Conservation (phyloP, 495 filamentous ascomycete species). For the Aspergillus cristatus region DNA sequence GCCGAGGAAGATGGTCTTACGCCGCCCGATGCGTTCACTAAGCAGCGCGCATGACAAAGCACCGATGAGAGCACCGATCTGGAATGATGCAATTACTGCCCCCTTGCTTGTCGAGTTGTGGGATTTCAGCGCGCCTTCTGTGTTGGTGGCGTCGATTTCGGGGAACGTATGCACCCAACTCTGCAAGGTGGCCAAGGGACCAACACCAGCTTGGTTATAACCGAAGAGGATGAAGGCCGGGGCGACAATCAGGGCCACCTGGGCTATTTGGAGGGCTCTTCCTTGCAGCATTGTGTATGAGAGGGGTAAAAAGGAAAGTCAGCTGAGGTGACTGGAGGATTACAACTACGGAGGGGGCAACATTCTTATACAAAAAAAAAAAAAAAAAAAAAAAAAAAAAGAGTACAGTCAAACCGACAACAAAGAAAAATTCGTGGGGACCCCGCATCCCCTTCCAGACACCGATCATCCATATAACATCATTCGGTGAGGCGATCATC, state of each 20-base stretch:
- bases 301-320: not conserved
- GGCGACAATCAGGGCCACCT: conserved; percentile 26
- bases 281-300: conserved; percentile 5
- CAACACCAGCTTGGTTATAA: conserved; percentile 25
- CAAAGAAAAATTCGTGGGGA: conserved; percentile 1
- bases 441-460: conserved; percentile 5
- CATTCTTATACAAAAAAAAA: not conserved
- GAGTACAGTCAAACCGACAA: too few relatives aligned
- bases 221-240: conserved; percentile 29
- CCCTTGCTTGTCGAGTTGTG: conserved; percentile 28
- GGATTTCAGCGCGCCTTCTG: conserved; percentile 11
- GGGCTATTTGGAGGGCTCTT: conserved; percentile 15
- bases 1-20: conserved; percentile 44
- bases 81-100: conserved; percentile 32
- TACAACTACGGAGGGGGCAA: too few relatives aligned
- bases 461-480: too few relatives aligned
- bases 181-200: conserved; percentile 17
- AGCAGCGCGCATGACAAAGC: conserved; percentile 27
- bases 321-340: not conserved
- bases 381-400: not conserved
- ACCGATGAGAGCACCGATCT: conserved; percentile 35
- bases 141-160: conserved; percentile 26
- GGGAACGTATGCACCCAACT: conserved; percentile 23
- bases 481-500: too few relatives aligned
- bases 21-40: conserved; percentile 43